Conservation (phyloP, 495 filamentous ascomycete genomes). For the Articulospora tetracladia region DNA sequence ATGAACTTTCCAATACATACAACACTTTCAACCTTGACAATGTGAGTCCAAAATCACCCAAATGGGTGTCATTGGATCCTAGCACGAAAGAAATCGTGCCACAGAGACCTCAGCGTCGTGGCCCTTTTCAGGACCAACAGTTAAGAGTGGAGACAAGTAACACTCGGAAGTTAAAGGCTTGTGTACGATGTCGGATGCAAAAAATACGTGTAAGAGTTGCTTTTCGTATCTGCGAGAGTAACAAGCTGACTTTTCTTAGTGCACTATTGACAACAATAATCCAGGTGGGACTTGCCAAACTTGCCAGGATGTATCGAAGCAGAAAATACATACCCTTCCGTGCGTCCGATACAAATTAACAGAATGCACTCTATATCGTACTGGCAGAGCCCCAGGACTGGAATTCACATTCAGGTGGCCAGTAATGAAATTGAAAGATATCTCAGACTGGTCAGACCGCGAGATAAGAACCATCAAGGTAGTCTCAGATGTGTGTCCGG, state of each 20-base stretch:
- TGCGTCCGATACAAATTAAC: constrained; percentile 49
- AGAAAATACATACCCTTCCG: constrained; percentile 35
- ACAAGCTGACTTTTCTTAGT: constrained; percentile 27
- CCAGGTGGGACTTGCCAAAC: constrained; percentile 40
- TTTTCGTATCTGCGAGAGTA: neutral
- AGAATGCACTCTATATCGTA: constrained; percentile 46
- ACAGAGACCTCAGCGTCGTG: constrained; percentile 25
- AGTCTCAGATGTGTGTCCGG: constrained; percentile 42
- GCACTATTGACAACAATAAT: constrained; percentile 39
- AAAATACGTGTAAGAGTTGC: constrained; percentile 42
- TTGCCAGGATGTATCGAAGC: constrained; percentile 38
- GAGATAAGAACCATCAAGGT: constrained; percentile 39
- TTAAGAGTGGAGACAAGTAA: constrained; percentile 42
- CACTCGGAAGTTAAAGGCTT: constrained; percentile 46
- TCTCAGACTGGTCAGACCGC: constrained; percentile 41
- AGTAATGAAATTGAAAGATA: constrained; percentile 43
- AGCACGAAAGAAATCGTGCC: neutral
- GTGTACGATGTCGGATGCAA: constrained; percentile 50
- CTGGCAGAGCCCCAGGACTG: constrained; percentile 44
- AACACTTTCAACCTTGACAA: neutral
- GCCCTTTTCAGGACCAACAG: constrained; percentile 43
- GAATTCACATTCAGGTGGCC: constrained; percentile 49
- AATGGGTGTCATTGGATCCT: neutral
- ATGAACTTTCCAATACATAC: neutral
- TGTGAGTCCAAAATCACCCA: neutral